These are phyloP conservation scores for Sanghuangporus sanghuang DNA, from an alignment of 1,284 basidiomycete species.

Conservation along the genomic window DNA sequence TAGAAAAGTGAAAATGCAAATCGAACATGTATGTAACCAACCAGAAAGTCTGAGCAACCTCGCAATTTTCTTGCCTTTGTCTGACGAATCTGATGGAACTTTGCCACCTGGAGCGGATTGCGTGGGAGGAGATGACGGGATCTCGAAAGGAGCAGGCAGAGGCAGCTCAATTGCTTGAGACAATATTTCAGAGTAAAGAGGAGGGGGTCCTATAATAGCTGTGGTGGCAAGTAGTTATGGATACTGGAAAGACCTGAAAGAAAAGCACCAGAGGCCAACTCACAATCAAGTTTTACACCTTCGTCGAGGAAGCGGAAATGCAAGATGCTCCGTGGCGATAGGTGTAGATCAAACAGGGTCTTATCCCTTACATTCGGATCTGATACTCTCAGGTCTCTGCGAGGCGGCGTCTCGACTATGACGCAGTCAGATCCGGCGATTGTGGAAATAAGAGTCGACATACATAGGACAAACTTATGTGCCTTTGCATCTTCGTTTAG, in stretches of 20 bases:
- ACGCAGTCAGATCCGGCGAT: not conserved
- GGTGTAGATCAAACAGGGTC: constrained; percentile 61
- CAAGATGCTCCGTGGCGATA: constrained; percentile 78
- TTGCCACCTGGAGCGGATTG: constrained; percentile 19
- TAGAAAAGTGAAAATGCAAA: not conserved
- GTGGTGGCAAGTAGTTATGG: constrained; percentile 21
- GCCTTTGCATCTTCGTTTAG: constrained; percentile 67
- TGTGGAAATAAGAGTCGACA: constrained; percentile 24
- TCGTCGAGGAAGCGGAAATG: constrained; percentile 73
- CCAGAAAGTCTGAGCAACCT: constrained; percentile 68
- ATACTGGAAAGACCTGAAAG: not conserved
- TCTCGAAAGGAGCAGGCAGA: constrained; percentile 34
- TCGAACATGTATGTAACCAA: constrained; percentile 28
- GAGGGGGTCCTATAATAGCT: constrained; percentile 54
- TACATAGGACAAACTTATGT: constrained; percentile 80
- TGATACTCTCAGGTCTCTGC: constrained; percentile 74
- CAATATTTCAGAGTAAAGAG: constrained; percentile 55
- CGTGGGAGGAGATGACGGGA: not conserved
- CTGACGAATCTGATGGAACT: constrained; percentile 23
- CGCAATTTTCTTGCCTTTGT: constrained; percentile 55
- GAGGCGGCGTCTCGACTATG: constrained; percentile 74
- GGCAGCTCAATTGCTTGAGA: constrained; percentile 60
- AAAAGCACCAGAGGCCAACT: constrained; percentile 18
- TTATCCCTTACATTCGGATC: constrained; percentile 67
- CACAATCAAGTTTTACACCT: constrained; percentile 54